Base-by-base conservation (phyloP, 2,329 filamentous ascomycete species). In the Raffaelea ambrosiae region DNA sequence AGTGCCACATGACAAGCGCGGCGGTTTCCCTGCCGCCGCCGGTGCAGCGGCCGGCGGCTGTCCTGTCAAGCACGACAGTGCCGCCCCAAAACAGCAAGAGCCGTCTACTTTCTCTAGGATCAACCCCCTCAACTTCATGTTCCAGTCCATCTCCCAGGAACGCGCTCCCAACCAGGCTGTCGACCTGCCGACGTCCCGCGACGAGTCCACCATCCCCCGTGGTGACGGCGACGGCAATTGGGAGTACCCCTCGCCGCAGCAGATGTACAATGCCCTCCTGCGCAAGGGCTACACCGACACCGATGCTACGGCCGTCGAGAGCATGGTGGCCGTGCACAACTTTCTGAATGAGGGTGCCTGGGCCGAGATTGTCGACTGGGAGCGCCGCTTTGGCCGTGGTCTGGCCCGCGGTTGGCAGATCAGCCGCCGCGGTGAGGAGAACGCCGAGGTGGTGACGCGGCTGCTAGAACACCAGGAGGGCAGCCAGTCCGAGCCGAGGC, bases 201-300 rank as follows among this genome's bases (percentile, higher is more conserved):
- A 96, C 65, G 70, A 77, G 26, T 95, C 88, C 1, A 89, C 90
- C 1, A 98, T 98, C 57, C 93, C 93, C n/a, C 86, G 86, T 57
- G 88, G 86, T 59, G 81, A 85, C 51, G 77, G 80, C 43, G 76
- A 83, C 46, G 79, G 82, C 42, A 94, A 87, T 59, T 98, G 93
- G 93, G 93, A 97, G 66, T 98, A 98, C 63, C 93, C 93, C 0
- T 96, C 89, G 0, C 91, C 93, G 0, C 93, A 98, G 70, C 93
- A 98, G 67, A 98, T 98, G 93, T 98, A 97, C 74, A 97, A 98
- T 61, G 93, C 93, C 8, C 84, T 98, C 68, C 71, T 97, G 52
- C 84, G 93, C 54, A 98, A 98, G 68, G 93, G 93, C 50, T 93
- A 96, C 67, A 89, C 86, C 1, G 90, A 97, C 63, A 97, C 93